phyloP scores from a whole-genome alignment of 2,329 filamentous ascomycete genomes.

The Penicillium janthinellum region DNA sequence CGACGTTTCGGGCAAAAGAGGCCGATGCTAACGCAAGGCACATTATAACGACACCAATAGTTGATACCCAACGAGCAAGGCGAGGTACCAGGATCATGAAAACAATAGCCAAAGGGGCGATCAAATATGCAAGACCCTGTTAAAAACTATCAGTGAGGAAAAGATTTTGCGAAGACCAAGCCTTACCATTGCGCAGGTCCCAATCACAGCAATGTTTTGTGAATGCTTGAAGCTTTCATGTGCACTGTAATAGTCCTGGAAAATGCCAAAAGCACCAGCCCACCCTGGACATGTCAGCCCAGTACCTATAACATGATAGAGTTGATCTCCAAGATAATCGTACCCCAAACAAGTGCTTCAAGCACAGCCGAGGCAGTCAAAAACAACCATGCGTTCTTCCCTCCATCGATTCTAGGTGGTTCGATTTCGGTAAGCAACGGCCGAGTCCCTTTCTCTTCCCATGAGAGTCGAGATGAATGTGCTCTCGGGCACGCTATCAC shows the following conservation, averaged over 20 bases:
- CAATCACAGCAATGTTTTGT: conserved; percentile 61
- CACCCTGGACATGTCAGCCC: conserved; percentile 54
- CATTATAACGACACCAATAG: conserved; percentile 40
- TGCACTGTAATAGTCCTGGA: conserved; percentile 68
- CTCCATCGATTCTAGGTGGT: conserved; percentile 22
- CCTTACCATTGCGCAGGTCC: conserved; percentile 61
- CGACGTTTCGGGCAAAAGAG: conserved; percentile 44
- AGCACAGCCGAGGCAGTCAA: conserved; percentile 24
- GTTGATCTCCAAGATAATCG: not conserved
- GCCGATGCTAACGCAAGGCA: conserved; percentile 37
- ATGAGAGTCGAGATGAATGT: not conserved
- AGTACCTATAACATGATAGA: not conserved
- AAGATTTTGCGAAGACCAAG: not conserved
- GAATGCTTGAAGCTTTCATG: conserved; percentile 57
- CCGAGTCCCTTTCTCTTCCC: conserved; percentile 8
- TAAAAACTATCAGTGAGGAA: not conserved
- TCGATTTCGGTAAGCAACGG: conserved; percentile 4
- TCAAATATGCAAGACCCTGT: conserved; percentile 34
- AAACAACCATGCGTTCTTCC: conserved; percentile 26
- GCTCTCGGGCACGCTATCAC: conserved; percentile 1
- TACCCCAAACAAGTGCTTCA: conserved; percentile 28
- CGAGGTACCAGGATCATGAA: conserved; percentile 37
- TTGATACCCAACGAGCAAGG: conserved; percentile 29
- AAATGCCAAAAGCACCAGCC: conserved; percentile 68
- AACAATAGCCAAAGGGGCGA: conserved; percentile 27